A percentile compares a stretch with the other conserved stretches of the same genome.
Evolutionary conservation across 2,329 filamentous ascomycete genomes (phyloP).

Genomic region (Boeremia exigua): DNA sequence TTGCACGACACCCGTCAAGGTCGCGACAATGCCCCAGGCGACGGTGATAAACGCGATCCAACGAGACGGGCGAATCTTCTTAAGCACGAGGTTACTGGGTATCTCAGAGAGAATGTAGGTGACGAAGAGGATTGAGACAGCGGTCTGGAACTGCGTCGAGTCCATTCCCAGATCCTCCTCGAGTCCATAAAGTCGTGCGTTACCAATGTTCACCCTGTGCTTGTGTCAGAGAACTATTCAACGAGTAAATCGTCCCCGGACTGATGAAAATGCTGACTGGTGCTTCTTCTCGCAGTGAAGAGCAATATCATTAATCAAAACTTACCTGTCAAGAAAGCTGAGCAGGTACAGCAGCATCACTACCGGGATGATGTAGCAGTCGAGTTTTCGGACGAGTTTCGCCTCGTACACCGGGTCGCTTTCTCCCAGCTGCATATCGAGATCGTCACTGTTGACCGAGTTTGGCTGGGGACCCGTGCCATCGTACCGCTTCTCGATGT

Average conservation of each 20-base stretch:
- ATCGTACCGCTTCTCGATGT: conserved; percentile 34
- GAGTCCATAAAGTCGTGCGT: conserved; percentile 68
- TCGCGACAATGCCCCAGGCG: conserved; percentile 65
- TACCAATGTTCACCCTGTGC: conserved; percentile 70
- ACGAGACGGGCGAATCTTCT: conserved; percentile 53
- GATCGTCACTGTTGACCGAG: conserved; percentile 28
- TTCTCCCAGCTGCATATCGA: conserved; percentile 36
- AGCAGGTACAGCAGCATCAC: conserved; percentile 75
- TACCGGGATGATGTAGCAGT: conserved; percentile 68
- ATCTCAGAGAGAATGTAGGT: conserved; percentile 55
- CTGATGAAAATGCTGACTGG: too few species aligned
- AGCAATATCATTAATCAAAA: conserved; percentile 5
- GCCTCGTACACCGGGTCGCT: conserved; percentile 55
- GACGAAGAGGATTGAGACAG: conserved; percentile 53
- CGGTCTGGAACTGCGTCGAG: conserved; percentile 71
- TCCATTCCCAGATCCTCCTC: conserved; percentile 66
- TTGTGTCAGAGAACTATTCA: conserved; percentile 12
- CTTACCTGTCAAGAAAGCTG: conserved; percentile 74
- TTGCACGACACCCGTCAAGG: conserved; percentile 70
- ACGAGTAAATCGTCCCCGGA: too few species aligned
- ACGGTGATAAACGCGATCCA: conserved; percentile 67
- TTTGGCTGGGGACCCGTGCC: conserved; percentile 16
- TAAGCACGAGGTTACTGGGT: conserved; percentile 55
- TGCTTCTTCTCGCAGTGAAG: too few species aligned
- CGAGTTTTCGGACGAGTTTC: conserved; percentile 68